Percentiles rank a stretch among this genome's conserved stretches.
Evolutionary conservation across 352 stramenopile genomes (phyloP).

Genomic region (Globisporangium uncinulatum): DNA sequence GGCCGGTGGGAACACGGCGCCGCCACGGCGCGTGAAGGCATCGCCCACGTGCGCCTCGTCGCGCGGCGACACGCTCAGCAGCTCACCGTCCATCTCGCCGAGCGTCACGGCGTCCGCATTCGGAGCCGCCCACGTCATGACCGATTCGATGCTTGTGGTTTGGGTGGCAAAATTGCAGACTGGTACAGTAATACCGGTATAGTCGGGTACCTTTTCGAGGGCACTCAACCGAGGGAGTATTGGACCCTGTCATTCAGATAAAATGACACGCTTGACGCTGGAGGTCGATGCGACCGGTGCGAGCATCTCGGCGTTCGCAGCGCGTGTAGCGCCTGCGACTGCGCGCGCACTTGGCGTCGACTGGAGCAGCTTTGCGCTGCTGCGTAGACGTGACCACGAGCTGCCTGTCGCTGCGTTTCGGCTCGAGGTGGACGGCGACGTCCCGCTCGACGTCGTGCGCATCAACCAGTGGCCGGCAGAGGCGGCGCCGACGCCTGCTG

Average conservation of each 20-base stretch:
- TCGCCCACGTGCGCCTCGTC: constrained; percentile 57
- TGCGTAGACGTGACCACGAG: constrained; percentile 6
- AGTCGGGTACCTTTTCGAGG: not conserved
- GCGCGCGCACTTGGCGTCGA: constrained; percentile 16
- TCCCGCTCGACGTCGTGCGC: constrained; percentile 12
- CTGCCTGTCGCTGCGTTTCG: constrained; percentile 27
- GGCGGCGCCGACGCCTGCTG: not conserved
- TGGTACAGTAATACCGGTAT: no score
- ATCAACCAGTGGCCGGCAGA: constrained; percentile 43
- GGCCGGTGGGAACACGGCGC: constrained; percentile 44
- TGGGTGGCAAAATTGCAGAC: not conserved
- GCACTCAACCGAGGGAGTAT: not conserved
- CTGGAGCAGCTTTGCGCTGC: constrained; percentile 25
- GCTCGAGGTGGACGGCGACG: constrained; percentile 23
- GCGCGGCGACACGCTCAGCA: constrained; percentile 58
- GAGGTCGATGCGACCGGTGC: constrained; percentile 9
- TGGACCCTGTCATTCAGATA: no score
- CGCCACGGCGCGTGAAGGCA: constrained; percentile 57
- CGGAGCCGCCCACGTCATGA: constrained; percentile 62
- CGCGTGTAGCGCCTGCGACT: constrained; percentile 20
- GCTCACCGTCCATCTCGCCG: constrained; percentile 63
- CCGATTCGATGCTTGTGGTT: not conserved
- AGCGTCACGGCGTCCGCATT: constrained; percentile 66
- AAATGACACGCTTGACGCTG: constrained; percentile 17
- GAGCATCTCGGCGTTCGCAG: constrained; percentile 23